Percentiles rank a stretch among this genome's conserved stretches.
phyloP scores from a whole-genome alignment of 352 stramenopile genomes.

The Aphanomyces astaci region DNA sequence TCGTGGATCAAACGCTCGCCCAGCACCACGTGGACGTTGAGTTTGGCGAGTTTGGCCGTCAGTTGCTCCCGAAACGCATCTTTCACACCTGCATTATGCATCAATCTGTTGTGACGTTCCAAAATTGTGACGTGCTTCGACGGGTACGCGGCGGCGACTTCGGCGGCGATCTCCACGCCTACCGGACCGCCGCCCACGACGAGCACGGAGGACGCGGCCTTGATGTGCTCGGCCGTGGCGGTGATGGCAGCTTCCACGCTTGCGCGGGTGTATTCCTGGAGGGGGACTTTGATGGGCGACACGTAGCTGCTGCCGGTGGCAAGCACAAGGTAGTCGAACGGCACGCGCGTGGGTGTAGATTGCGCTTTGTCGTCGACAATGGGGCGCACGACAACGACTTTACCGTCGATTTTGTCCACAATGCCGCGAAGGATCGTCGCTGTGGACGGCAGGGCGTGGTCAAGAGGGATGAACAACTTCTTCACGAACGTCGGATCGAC shows the following conservation, averaged over 20 bases:
- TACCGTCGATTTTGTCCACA: constrained; percentile 26
- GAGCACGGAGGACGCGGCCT: constrained; percentile 37
- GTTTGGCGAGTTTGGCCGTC: constrained; percentile 27
- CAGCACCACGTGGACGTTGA: constrained; percentile 47
- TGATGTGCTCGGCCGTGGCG: constrained; percentile 31
- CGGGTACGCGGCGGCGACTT: constrained; percentile 50
- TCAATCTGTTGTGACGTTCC: constrained; percentile 31
- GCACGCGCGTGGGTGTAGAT: constrained; percentile 22
- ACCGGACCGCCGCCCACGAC: constrained; percentile 48
- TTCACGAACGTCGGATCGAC: constrained; percentile 30
- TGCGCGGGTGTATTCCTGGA: constrained; percentile 15
- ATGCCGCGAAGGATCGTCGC: constrained; percentile 27
- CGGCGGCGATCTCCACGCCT: constrained; percentile 48
- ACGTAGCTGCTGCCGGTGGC: constrained; percentile 31
- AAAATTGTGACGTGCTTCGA: constrained; percentile 53
- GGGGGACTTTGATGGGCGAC: constrained; percentile 27
- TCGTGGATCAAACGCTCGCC: constrained; percentile 42
- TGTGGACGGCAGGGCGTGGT: constrained; percentile 28
- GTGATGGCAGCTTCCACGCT: constrained; percentile 31
- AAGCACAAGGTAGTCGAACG: constrained; percentile 28
- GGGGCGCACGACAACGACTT: constrained; percentile 24
- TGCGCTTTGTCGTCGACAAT: background rate
- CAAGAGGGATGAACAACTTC: constrained; percentile 38
- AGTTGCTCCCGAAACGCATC: constrained; percentile 46
- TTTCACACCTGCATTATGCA: constrained; percentile 32